Evolutionary conservation across 129 eudicot species (phyloP).

Genomic region (Glebionis coronaria): DNA sequence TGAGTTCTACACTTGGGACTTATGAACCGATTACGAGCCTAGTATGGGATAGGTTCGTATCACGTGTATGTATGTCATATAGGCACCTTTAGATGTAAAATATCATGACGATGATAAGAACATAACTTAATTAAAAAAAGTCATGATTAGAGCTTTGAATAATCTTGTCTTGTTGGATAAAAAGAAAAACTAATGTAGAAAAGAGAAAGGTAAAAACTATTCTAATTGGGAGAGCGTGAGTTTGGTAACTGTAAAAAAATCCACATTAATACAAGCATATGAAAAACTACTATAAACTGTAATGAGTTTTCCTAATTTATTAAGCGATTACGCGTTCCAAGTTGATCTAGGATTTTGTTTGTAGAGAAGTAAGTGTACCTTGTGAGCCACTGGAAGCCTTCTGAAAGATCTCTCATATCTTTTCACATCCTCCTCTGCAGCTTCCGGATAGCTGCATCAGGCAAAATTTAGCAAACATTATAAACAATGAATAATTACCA

Average conservation of each 20-base stretch:
- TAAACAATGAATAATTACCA: not conserved
- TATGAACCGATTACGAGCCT: too few relatives aligned
- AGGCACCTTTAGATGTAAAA: not conserved
- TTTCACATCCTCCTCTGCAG: conserved; percentile 76
- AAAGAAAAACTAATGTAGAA: conserved; percentile 3
- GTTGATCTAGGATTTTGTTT: conserved; percentile 5
- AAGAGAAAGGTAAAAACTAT: not conserved
- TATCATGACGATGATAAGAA: conserved; percentile 1
- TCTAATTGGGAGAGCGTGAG: not conserved
- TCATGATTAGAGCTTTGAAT: not conserved
- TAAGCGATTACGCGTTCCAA: conserved; percentile 5
- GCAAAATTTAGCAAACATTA: not conserved
- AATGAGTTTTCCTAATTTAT: not conserved
- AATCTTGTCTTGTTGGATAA: not conserved
- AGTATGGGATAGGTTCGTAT: too few relatives aligned
- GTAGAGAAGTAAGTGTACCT: conserved; percentile 40
- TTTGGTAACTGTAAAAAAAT: not conserved
- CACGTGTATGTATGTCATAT: not conserved
- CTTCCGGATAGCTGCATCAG: conserved; percentile 76
- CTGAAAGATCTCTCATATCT: conserved; percentile 73
- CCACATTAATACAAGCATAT: not conserved
- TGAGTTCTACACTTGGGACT: too few relatives aligned
- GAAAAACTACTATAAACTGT: not conserved
- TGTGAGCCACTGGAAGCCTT: conserved; percentile 77
- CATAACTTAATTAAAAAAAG: conserved; percentile 10